Conservation (phyloP, 768 basidiomycete genomes). For the Saitozyma podzolica region DNA sequence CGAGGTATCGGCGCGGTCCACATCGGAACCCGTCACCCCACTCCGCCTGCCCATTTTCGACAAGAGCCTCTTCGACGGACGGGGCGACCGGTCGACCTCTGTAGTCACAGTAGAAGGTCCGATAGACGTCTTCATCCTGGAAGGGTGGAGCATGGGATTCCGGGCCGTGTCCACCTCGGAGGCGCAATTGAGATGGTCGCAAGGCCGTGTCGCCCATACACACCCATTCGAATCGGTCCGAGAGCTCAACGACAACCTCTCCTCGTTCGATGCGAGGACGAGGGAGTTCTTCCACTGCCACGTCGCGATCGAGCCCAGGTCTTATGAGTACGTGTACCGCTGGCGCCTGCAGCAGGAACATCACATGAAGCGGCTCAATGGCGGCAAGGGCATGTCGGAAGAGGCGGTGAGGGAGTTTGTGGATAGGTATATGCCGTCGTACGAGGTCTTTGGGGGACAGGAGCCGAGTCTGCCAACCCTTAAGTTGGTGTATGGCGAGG, state of each 20-base stretch:
- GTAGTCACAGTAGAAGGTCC: slow-evolving; percentile 59
- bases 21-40: background rate
- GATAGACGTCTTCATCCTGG: slow-evolving; percentile 81
- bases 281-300: slow-evolving; percentile 74
- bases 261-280: slow-evolving; percentile 61
- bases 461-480: too few species aligned
- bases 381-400: slow-evolving; percentile 86
- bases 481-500: too few species aligned
- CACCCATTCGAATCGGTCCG: slow-evolving; percentile 58
- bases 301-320: slow-evolving; percentile 63
- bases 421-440: slow-evolving; percentile 90
- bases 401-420: slow-evolving; percentile 73
- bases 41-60: slow-evolving; percentile 68
- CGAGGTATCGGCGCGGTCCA: background rate
- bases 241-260: slow-evolving; percentile 65
- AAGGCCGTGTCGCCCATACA: slow-evolving; percentile 8
- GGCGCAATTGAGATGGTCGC: slow-evolving; percentile 5
- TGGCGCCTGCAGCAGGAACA: slow-evolving; percentile 92
- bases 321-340: slow-evolving; percentile 64
- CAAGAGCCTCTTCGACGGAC: slow-evolving; percentile 75
- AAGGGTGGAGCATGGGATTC: slow-evolving; percentile 89
- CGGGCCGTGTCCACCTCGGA: slow-evolving; percentile 5
- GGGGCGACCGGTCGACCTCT: slow-evolving; percentile 72
- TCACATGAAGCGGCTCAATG: slow-evolving; percentile 78
- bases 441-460: slow-evolving; percentile 69